Base-by-base conservation (phyloP, 192 early-diverging fungal species). In the Coemansia sp. region DNA sequence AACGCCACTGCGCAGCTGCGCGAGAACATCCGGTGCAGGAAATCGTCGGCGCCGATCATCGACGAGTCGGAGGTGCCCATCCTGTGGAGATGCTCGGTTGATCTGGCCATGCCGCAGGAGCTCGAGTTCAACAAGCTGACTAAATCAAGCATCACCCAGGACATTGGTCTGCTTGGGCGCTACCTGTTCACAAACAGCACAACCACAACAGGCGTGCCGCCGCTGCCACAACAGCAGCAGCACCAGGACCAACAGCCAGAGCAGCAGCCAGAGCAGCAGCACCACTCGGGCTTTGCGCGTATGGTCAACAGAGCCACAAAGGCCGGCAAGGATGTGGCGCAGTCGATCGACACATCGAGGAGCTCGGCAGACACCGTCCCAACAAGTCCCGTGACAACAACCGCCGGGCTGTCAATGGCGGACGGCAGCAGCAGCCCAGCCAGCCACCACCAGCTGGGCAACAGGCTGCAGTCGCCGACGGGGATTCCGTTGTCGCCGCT, bases 61-160 rank as follows among this genome's bases (percentile, higher is more conserved):
- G 78, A 81, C 72, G 78, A 81, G 55, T 75, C 72, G 0, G 78
- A 81, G 25, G 78, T 81, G 50, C 78, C 78, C 4, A 53, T 70
- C n/a, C 50, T 81, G 65, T 81, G 78, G 78, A 70, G 61, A 44
- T 81, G 74, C 59, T 75, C 72, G 14, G 66, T 74, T 6, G 73
- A 81, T 27, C 38, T 81, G 27, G 23, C 55, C 17, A 47, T 64
- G 17, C 69, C 65, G 10, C 65, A 50, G 34, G 73, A 75, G 44
- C 52, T 81, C 30, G n/a, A 33, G 8, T 81, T 81, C 42, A 65
- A 19, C 66, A 74, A 75, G 62, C 78, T 81, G 38, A 62, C 72
- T 29, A 71, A 71, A 58, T 41, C 64, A 45, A 75, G 36, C 33
- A 19, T 75, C 19, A 68, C 68, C 17, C 72, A 75, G 55, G 78